Evolutionary conservation across 2,329 filamentous ascomycete genomes (phyloP), one percentile per base, ranked within the genome.

Genomic region (Aureobasidium sp.): DNA sequence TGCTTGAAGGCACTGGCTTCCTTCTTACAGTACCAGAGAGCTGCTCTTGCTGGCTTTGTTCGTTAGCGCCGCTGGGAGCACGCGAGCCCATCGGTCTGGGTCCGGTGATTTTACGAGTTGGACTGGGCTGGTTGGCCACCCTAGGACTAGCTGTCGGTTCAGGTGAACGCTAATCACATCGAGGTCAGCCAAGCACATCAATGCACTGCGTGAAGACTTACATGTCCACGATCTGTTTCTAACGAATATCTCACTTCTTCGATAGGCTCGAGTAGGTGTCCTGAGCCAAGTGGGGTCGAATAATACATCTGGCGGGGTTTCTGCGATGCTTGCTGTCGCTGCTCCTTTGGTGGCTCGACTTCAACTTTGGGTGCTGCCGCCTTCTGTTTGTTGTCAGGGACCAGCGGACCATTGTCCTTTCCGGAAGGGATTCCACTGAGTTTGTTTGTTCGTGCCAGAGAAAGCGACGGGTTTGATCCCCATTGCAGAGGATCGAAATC

Each of bases 391-490:
- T 49, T 58, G 49, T 79, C 78, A 14, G 84, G 84, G 27, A 87
- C 74, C 49, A 87, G 73, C 6, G 84, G 84, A 0, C 82, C 83
- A 27, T 84, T 79, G 61, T 85, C 82, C 61, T 75, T 75, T 62
- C 81, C 71, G 68, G 83, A 83, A 16, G 80, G 78, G n/a, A 79
- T 77, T 50, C 81, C 58, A 30, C 61, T 59, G 16, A 65, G 59
- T 27, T 60, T 62, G 29, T 65, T 61, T 5, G 64, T 63, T 8
- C 64, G 48, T 29, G 64, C 64, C 21, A 70, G 62, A 13, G 74
- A 72, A 9, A 78, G 70, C 6, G 73, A 71, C 3, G 76, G 76
- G 65, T 75, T 75, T 50, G 76, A 79, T 34, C 78, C 78, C 77
- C 78, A 81, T 64, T 77, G 75, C 37, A 78, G 74, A 39, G 76